A percentile compares a stretch with the other conserved stretches of the same genome.
These are phyloP conservation scores for Thalia dealbata DNA, from an alignment of 176 grass and related monocot species.

Conservation along the genomic window DNA sequence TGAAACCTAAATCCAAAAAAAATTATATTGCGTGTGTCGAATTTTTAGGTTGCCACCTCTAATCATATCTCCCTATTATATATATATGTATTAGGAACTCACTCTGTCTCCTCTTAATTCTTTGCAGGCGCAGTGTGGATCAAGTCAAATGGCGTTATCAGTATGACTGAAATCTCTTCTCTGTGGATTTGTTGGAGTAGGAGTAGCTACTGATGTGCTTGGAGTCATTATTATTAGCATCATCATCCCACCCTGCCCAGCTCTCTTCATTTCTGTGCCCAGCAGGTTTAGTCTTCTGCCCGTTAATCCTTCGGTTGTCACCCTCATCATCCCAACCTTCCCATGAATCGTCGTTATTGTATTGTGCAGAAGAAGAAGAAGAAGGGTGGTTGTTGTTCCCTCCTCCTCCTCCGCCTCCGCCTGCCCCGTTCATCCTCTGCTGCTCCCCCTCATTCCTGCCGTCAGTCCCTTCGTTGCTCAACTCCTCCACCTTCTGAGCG, in stretches of 20 bases:
- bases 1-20: too few species aligned
- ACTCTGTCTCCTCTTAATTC: not conserved
- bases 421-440: too few species aligned
- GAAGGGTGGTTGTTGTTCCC: too few species aligned
- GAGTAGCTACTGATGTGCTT: too few species aligned
- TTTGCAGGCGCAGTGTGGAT: not conserved
- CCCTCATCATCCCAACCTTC: not conserved
- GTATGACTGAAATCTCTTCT: constrained; percentile 31
- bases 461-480: constrained; percentile 55
- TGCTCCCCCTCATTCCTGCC: constrained; percentile 40
- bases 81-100: not conserved
- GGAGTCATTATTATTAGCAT: constrained; percentile 46
- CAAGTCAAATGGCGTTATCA: too few species aligned
- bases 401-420: too few species aligned
- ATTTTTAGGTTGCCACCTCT: too few species aligned
- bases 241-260: constrained; percentile 87
- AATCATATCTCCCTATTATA: too few species aligned
- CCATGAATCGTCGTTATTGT: not conserved
- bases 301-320: not conserved
- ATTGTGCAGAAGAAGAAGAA: too few species aligned
- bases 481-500: constrained; percentile 87
- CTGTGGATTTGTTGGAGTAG: constrained; percentile 35
- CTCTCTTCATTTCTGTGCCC: constrained; percentile 21
- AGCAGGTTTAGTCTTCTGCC: not conserved
- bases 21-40: too few species aligned